Conservation (phyloP, 768 basidiomycete genomes). For the Leccinum longicurvipes region DNA sequence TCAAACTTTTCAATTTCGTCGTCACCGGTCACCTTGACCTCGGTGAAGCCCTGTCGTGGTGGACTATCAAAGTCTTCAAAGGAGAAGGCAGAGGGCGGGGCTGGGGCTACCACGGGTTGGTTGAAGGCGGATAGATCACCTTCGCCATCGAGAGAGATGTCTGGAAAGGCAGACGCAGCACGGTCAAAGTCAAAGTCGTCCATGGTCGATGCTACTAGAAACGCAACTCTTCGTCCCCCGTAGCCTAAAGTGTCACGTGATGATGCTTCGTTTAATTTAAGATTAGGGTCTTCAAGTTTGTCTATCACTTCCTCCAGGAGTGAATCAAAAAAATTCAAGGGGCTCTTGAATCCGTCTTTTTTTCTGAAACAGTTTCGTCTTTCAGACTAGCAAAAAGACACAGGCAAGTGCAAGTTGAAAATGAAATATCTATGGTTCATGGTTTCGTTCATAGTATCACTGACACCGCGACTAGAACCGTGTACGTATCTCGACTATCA, state of each 20-base stretch:
- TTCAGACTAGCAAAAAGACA: too few species aligned
- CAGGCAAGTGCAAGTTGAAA: too few species aligned
- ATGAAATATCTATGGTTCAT: too few species aligned
- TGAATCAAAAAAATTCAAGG: too few species aligned
- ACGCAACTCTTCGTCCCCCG: not conserved
- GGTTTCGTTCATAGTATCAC: too few species aligned
- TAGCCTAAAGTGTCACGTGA: conserved; percentile 12
- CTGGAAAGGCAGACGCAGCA: conserved; percentile 82
- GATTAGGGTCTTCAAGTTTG: too few species aligned
- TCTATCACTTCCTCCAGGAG: too few species aligned
- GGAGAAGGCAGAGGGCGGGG: conserved; percentile 49
- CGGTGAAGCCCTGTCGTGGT: conserved; percentile 38
- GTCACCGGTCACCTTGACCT: conserved; percentile 79
- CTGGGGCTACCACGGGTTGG: conserved; percentile 28
- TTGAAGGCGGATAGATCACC: conserved; percentile 49
- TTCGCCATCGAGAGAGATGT: conserved; percentile 71
- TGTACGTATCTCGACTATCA: not conserved
- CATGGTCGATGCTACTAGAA: not conserved
- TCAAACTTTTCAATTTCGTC: conserved; percentile 86
- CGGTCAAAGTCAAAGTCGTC: conserved; percentile 74
- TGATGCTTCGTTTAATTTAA: too few species aligned
- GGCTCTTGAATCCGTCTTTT: too few species aligned
- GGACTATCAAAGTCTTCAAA: conserved; percentile 63
- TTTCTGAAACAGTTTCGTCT: too few species aligned
- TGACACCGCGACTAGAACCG: too few species aligned